A percentile compares a stretch with the other conserved stretches of the same genome.
These are phyloP conservation scores for Magnolia kwangsiensis DNA, from an alignment of 164 flowering plant genomes.

Conservation along the genomic window DNA sequence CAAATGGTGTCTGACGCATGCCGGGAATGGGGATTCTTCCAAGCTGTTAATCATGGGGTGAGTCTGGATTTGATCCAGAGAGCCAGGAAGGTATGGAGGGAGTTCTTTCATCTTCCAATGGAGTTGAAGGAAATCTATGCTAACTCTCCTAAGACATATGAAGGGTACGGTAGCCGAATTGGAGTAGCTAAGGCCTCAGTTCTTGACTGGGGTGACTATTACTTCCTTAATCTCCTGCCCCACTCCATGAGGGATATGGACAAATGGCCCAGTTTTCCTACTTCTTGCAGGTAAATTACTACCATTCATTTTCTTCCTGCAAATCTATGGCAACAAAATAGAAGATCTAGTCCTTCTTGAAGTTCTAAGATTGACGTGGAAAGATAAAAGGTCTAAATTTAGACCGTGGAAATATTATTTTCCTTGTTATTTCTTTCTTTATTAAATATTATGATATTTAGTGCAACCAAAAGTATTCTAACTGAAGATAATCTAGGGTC, in stretches of 20 bases:
- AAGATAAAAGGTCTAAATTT: too few relatives aligned
- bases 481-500: too few relatives aligned
- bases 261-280: conserved; percentile 74
- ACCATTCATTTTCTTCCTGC: neutral
- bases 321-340: neutral
- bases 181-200: conserved; percentile 72
- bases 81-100: conserved; percentile 43
- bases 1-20: conserved; percentile 38
- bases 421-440: too few relatives aligned
- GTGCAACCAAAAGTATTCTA: too few relatives aligned
- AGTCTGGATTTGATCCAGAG: conserved; percentile 38
- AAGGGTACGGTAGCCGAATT: conserved; percentile 83
- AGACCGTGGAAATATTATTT: too few relatives aligned
- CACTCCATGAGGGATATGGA: conserved; percentile 34
- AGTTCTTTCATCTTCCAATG: conserved; percentile 67
- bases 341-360: too few relatives aligned
- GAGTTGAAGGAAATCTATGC: conserved; percentile 65
- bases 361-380: too few relatives aligned
- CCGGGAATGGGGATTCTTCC: conserved; percentile 78
- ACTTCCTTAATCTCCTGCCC: conserved; percentile 68
- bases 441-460: too few relatives aligned
- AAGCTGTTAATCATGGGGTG: conserved; percentile 69
- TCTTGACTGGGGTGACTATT: conserved; percentile 92
- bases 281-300: conserved; percentile 41
- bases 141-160: conserved; percentile 73